Conservation (phyloP, 2,329 filamentous ascomycete genomes). For the Remersonia thermophila region DNA sequence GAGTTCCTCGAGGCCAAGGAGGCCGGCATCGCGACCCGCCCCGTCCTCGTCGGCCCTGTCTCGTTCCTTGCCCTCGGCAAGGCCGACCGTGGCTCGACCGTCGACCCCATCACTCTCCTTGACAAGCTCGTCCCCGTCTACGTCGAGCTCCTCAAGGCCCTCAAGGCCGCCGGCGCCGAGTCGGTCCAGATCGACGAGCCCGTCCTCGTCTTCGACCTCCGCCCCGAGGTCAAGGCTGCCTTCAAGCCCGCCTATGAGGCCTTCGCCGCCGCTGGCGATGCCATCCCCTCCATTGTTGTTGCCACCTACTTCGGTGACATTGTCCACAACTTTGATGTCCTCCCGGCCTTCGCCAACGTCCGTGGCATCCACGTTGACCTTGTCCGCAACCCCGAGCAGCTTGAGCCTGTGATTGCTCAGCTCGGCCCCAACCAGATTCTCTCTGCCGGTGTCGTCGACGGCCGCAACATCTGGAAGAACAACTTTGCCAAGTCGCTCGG, state of each 20-base stretch:
- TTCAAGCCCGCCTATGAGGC: slow-evolving; percentile 98
- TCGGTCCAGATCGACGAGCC: slow-evolving; percentile 98
- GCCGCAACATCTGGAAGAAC: slow-evolving; percentile 99
- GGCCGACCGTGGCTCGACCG: slow-evolving; percentile 87
- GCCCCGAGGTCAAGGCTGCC: slow-evolving; percentile 79
- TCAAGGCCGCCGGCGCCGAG: slow-evolving; percentile 93
- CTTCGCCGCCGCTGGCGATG: slow-evolving; percentile 61
- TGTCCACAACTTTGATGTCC: slow-evolving; percentile 91
- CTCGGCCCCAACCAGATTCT: slow-evolving; percentile 82
- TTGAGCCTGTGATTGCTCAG: slow-evolving; percentile 69
- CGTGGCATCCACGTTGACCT: slow-evolving; percentile 89
- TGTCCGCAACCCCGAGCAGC: slow-evolving; percentile 96
- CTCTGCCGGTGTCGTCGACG: slow-evolving; percentile 93
- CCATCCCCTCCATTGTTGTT: slow-evolving; percentile 77
- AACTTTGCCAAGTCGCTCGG: slow-evolving; percentile 95
- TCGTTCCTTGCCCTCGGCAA: slow-evolving; percentile 97
- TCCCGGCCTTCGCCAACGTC: slow-evolving; percentile 54
- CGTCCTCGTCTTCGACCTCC: slow-evolving; percentile 86
- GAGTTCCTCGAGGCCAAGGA: slow-evolving; percentile 98
- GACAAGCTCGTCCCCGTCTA: slow-evolving; percentile 91
- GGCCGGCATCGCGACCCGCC: slow-evolving; percentile 83
- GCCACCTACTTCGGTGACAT: slow-evolving; percentile 99
- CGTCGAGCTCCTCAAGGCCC: slow-evolving; percentile 78
- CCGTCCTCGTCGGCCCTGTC: slow-evolving; percentile 88
- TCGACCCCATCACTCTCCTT: slow-evolving; percentile 87